Percentiles rank a stretch among this genome's conserved stretches.
These are phyloP conservation scores for Trichoderma guizhouense DNA, from an alignment of 2,329 filamentous ascomycete species.

Conservation along the genomic window DNA sequence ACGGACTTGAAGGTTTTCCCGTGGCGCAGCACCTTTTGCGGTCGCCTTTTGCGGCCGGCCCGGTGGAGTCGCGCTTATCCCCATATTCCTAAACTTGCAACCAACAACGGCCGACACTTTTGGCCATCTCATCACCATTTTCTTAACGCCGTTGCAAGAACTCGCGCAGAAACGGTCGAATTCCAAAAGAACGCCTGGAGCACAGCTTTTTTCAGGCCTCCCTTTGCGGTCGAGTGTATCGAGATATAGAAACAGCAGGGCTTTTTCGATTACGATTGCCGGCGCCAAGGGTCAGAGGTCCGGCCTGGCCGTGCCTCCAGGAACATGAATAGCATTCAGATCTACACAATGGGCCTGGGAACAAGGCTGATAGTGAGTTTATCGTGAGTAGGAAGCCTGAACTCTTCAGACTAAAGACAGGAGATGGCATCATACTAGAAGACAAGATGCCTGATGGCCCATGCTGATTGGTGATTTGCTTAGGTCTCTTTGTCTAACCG, in stretches of 20 bases:
- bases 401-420: neutral
- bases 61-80: slow-evolving; percentile 7
- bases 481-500: neutral
- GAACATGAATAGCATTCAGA: neutral
- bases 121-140: neutral
- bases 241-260: slow-evolving; percentile 1
- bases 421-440: neutral
- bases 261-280: neutral
- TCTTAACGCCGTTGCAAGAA: neutral
- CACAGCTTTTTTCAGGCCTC: neutral
- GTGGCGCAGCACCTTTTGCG: slow-evolving; percentile 17
- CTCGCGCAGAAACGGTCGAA: neutral
- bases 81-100: neutral
- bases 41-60: slow-evolving; percentile 13
- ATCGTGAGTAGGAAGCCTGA: neutral
- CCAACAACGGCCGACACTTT: neutral
- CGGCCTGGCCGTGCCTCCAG: slow-evolving; percentile 6
- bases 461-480: neutral
- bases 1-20: neutral
- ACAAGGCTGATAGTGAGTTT: neutral
- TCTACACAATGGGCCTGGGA: neutral
- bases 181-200: neutral
- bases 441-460: neutral
- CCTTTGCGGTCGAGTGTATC: neutral
- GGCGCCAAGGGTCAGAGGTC: neutral